Evolutionary conservation across 2,329 filamentous ascomycete species (phyloP).

Genomic region (Pseudogymnoascus sp.): DNA sequence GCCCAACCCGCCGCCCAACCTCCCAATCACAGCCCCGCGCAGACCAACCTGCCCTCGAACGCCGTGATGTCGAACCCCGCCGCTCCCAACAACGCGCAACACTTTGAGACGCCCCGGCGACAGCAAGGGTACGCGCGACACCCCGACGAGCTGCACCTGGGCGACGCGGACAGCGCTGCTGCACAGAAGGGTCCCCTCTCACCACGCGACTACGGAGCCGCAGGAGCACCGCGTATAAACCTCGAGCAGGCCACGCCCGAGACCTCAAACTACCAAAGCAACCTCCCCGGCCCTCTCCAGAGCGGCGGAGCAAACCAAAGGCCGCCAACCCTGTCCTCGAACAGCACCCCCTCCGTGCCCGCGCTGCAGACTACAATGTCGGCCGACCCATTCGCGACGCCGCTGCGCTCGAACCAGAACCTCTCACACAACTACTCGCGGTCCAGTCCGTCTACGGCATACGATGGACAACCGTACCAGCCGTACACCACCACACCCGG

Average conservation of each 20-base stretch:
- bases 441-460: constrained; percentile 65
- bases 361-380: constrained; percentile 44
- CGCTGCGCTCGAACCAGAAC: constrained; percentile 57
- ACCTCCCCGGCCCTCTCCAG: constrained; percentile 54
- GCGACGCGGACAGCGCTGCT: constrained; percentile 30
- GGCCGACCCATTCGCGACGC: constrained; percentile 51
- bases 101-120: constrained; percentile 43
- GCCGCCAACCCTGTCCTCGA: constrained; percentile 43
- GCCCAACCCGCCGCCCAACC: constrained; percentile 27
- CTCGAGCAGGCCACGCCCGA: constrained; percentile 49
- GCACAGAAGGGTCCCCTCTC: constrained; percentile 24
- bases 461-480: constrained; percentile 45
- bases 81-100: constrained; percentile 36
- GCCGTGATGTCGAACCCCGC: constrained; percentile 18
- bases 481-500: constrained; percentile 59
- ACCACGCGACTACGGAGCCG: constrained; percentile 39
- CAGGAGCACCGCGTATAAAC: constrained; percentile 46
- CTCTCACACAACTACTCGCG: constrained; percentile 71
- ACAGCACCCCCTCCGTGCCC: constrained; percentile 50
- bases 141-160: constrained; percentile 48
- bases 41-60: constrained; percentile 16
- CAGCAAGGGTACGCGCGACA: constrained; percentile 38
- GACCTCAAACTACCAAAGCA: constrained; percentile 37
- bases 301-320: constrained; percentile 40
- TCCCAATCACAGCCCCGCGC: constrained; percentile 15